Conservation (phyloP, 129 eudicot species). For the Ambrosia artemisiifolia region DNA sequence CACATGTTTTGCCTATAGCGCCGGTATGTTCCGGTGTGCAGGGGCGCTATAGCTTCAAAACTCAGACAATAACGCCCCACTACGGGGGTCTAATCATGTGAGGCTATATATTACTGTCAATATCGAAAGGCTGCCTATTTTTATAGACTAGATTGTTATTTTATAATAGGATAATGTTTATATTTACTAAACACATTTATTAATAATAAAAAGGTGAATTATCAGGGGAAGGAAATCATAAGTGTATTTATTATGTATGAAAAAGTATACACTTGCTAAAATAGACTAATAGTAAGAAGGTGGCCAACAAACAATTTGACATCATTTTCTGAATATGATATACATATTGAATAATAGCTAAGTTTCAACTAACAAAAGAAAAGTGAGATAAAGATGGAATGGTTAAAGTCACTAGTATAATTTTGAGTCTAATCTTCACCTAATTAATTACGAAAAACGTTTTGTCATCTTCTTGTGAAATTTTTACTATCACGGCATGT, state of each 20-base stretch:
- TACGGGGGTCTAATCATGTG: too few relatives aligned
- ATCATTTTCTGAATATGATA: neutral
- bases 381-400: constrained; percentile 5
- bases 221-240: too few relatives aligned
- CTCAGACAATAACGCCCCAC: too few relatives aligned
- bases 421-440: constrained; percentile 23
- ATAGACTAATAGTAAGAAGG: neutral
- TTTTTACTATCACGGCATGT: neutral
- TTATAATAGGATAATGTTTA: too few relatives aligned
- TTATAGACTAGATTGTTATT: too few relatives aligned
- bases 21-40: too few relatives aligned
- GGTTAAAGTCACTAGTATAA: constrained; percentile 13
- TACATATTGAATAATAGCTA: neutral
- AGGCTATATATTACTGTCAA: too few relatives aligned
- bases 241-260: neutral
- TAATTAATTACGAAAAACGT: constrained; percentile 9
- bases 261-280: neutral
- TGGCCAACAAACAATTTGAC: neutral
- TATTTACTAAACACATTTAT: too few relatives aligned
- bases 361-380: constrained; percentile 21
- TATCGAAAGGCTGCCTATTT: too few relatives aligned
- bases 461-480: constrained; percentile 16
- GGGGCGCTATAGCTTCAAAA: too few relatives aligned
- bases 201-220: too few relatives aligned
- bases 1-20: too few relatives aligned